phyloP scores from a whole-genome alignment of 192 early-diverging fungal species.

The Pilobolus umbonatus region DNA sequence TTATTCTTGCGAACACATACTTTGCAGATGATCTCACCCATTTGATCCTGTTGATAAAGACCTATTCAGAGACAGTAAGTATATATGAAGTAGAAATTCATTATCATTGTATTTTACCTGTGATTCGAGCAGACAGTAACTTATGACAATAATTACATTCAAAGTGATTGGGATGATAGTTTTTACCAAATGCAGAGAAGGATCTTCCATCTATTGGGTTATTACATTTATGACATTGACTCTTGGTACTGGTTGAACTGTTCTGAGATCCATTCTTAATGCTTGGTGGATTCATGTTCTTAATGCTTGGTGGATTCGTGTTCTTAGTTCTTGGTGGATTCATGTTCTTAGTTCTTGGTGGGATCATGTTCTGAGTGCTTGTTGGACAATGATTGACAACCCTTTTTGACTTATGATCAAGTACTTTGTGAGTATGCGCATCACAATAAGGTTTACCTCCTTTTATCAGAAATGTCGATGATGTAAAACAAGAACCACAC shows the following conservation, averaged over 20 bases:
- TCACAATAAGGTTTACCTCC: slow-evolving; percentile 15
- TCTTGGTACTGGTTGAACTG: not conserved
- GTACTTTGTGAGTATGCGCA: not conserved
- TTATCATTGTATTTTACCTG: too few relatives aligned
- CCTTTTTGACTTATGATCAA: too few relatives aligned
- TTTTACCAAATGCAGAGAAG: slow-evolving; percentile 21
- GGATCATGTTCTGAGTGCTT: not conserved
- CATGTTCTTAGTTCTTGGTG: not conserved
- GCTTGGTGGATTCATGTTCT: not conserved
- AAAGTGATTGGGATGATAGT: slow-evolving; percentile 34
- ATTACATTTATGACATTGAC: slow-evolving; percentile 17
- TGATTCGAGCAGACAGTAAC: slow-evolving; percentile 18
- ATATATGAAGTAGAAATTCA: too few relatives aligned
- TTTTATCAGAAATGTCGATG: slow-evolving; percentile 1
- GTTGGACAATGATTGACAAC: too few relatives aligned
- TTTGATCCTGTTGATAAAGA: too few relatives aligned
- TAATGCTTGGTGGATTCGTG: not conserved
- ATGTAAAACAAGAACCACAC: not conserved
- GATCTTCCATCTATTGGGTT: slow-evolving; percentile 21
- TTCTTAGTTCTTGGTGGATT: not conserved
- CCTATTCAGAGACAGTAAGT: too few relatives aligned
- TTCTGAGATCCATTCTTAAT: not conserved
- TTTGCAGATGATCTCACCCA: too few relatives aligned
- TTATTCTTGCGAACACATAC: too few relatives aligned
- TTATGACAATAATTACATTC: slow-evolving; percentile 25